phyloP scores from a whole-genome alignment of 768 basidiomycete species.

The Russula dissimulans region DNA sequence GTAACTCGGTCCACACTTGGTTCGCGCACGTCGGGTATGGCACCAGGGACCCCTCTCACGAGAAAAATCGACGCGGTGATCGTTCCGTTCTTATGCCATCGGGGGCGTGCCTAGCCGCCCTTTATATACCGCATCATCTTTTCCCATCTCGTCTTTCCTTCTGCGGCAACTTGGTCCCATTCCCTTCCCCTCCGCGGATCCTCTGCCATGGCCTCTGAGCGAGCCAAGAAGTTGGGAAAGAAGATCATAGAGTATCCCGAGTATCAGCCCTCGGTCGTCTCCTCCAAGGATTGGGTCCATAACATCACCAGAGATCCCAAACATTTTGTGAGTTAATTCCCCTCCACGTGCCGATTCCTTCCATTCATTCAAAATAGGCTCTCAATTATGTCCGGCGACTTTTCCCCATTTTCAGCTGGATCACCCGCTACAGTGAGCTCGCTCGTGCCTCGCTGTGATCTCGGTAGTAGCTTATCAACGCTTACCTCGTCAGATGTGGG shows the following conservation, averaged over 20 bases:
- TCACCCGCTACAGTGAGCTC: constrained; percentile 69
- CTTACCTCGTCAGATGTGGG: constrained; percentile 31
- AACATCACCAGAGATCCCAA: constrained; percentile 37
- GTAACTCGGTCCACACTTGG: too few species aligned
- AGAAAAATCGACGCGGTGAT: too few species aligned
- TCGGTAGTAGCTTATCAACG: not conserved
- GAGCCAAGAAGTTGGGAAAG: constrained; percentile 44
- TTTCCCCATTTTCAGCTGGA: constrained; percentile 84
- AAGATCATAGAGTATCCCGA: constrained; percentile 53
- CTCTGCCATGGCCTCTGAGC: constrained; percentile 28
- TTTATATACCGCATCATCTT: not conserved
- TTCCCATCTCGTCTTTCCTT: not conserved
- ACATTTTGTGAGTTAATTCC: constrained; percentile 35
- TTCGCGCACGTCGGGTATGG: too few species aligned
- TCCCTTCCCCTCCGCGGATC: not conserved
- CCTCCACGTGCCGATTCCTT: not conserved
- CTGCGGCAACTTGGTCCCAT: not conserved
- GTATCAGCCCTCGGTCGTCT: constrained; percentile 46
- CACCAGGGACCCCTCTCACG: too few species aligned
- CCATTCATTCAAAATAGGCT: constrained; percentile 32
- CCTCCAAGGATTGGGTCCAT: constrained; percentile 46
- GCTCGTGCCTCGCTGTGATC: constrained; percentile 6
- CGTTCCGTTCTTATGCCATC: too few species aligned
- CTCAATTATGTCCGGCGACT: constrained; percentile 57
- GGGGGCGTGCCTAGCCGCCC: not conserved